Evolutionary conservation across 768 basidiomycete species (phyloP).

Genomic region (Artomyces pyxidatus): DNA sequence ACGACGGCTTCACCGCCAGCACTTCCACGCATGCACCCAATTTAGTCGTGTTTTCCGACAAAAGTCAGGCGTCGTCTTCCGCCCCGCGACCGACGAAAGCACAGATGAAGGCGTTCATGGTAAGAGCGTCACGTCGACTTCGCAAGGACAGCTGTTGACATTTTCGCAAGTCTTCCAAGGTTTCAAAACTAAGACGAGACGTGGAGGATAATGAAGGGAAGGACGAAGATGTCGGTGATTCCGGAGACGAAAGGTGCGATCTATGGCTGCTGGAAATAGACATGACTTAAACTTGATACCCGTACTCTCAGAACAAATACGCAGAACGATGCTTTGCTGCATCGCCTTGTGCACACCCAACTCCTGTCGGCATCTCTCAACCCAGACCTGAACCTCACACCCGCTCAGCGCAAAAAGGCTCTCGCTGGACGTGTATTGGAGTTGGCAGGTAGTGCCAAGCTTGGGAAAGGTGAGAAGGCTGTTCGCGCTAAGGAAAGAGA

Average conservation of each 20-base stretch:
- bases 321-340: conserved; percentile 72
- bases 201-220: conserved; percentile 8
- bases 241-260: conserved; percentile 20
- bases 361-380: conserved; percentile 68
- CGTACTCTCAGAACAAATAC: conserved; percentile 53
- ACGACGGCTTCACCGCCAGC: conserved; percentile 36
- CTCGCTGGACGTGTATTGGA: conserved; percentile 73
- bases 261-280: neutral
- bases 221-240: conserved; percentile 16
- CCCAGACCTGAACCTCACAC: conserved; percentile 49
- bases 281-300: neutral
- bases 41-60: conserved; percentile 52
- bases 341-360: conserved; percentile 73
- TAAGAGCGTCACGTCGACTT: conserved; percentile 23
- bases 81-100: conserved; percentile 24
- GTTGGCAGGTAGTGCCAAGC: conserved; percentile 52
- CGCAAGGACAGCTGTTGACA: conserved; percentile 1
- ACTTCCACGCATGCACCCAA: conserved; percentile 27
- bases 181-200: conserved; percentile 47
- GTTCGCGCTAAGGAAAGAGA: conserved; percentile 58
- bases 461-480: conserved; percentile 66
- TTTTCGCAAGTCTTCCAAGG: conserved; percentile 63
- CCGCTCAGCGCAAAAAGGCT: conserved; percentile 66
- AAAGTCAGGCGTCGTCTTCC: conserved; percentile 19
- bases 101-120: conserved; percentile 71